Base-by-base conservation (phyloP, 2,329 filamentous ascomycete species). In the Hypoxylon sp. region DNA sequence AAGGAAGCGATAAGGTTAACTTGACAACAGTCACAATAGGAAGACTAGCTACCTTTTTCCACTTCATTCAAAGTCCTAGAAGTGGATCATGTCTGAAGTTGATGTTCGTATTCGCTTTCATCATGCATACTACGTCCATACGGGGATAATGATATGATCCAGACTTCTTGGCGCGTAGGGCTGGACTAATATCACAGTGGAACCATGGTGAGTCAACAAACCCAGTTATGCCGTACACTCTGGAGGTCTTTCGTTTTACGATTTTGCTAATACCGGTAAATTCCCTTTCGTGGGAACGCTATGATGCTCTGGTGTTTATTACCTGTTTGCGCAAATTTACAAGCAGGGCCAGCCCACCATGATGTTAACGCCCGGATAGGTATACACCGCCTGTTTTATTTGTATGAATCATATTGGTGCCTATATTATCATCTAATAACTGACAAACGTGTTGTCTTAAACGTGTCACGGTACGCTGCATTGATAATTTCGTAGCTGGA, bases 71-170 rank as follows among this genome's bases (percentile, higher is more conserved):
- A 41, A 41, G 14, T 48, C 55, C 45, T 48, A 28, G 28, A 30
- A 30, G 28, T 32, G 19, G 3, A 38, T n/a, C 49, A 48, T 34
- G 13, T 5, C 43, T 36, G 28, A 28, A n/a, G 25, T 57, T 13
- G 19, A 36, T 57, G 53, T n/a, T 57, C 53, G 14, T 57, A 43
- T n/a, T 57, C 53, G 14, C 17, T 17, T 34, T 17, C 10, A 45
- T 28, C 51, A 23, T 43, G 36, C 34, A 43, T 46, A 48, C 11
- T 1, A 28, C 7, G 19, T 48, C 48, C 11, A 14, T 38, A 49
- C 14, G 13, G 19, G 50, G 50, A 1, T 28, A 34, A 50, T n/a
- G 49, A 51, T 56, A 11, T n/a, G 43, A 17, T 49, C 49, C 38
- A 17, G 17, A 45, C 25, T 25, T 43, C 48, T 55, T 53, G 49